Evolutionary conservation across 2,329 filamentous ascomycete species (phyloP), one percentile per base, ranked within the genome.

Genomic region (Colletotrichum gigasporum): DNA sequence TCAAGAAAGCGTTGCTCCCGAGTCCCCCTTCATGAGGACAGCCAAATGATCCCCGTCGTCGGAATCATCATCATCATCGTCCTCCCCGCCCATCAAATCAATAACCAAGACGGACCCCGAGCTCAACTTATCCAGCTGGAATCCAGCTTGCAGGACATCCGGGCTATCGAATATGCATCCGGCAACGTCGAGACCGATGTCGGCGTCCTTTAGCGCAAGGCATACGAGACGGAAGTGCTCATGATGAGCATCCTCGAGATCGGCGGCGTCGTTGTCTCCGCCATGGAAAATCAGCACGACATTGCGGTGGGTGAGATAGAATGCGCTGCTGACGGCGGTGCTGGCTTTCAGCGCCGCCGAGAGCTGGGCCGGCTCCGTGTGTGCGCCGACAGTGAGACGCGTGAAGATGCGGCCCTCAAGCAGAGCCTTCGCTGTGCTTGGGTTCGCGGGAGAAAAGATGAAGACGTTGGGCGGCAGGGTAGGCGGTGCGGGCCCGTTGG

Each of bases 161-260:
- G 41, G 4, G 2, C 66, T 45, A 4, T 71, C 69, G 16, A 70
- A 70, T 2, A 71, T 48, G 39, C 69, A 71, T 3, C 69, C 69
- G 1, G 69, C 61, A 9, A 71, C 68, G n/a, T 64, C 67, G 4
- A 71, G 63, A 4, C 67, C 65, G 42, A 71, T 66, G 14, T 69
- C 69, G 1, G 62, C 66, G 24, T 69, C 66, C 50, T 67, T 69
- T 16, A 71, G 56, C 28, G 69, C 69, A 14, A 71, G 42, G 35
- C 69, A 71, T 0, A 70, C 67, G 11, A 51, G 52, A 4, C 69
- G 62, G n/a, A 71, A 69, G 44, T 71, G 69, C 41, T 70, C 68
- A 18, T 71, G 69, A 14, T 71, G 69, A 14, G 41, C 18, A 11
- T 70, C 69, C 11, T 63, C 51, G 8, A 65, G 26, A 5, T 64